phyloP scores from a whole-genome alignment of 1,139 yeast species.

The Chernovozyma sophiae-reginae region DNA sequence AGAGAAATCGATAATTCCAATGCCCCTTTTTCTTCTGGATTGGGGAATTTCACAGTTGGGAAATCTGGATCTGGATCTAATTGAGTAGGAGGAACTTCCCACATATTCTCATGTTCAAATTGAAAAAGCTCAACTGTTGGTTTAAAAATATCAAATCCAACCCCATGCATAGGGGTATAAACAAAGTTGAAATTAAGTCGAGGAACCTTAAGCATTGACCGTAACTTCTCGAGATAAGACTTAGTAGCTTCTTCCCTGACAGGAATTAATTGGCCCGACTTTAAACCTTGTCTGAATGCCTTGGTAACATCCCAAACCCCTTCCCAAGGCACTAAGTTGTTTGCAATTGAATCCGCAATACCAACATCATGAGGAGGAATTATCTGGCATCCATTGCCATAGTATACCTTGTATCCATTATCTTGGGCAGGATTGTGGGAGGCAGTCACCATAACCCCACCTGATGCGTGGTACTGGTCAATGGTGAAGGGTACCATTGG shows the following conservation, averaged over 20 bases:
- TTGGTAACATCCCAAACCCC: slow-evolving; percentile 46
- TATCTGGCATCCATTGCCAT: slow-evolving; percentile 91
- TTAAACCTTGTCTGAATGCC: slow-evolving; percentile 25
- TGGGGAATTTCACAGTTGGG: slow-evolving; percentile 84
- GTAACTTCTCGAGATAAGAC: slow-evolving; percentile 32
- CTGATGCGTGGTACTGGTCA: slow-evolving; percentile 57
- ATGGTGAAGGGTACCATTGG: slow-evolving; percentile 91
- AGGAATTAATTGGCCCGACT: slow-evolving; percentile 17
- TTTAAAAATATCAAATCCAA: slow-evolving; percentile 56
- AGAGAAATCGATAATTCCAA: slow-evolving; percentile 60
- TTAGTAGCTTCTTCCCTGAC: slow-evolving; percentile 30
- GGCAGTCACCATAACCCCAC: slow-evolving; percentile 95
- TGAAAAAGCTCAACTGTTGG: slow-evolving; percentile 2
- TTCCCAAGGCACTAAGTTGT: slow-evolving; percentile 60
- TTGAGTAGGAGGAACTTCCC: not conserved
- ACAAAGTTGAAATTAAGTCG: slow-evolving; percentile 46
- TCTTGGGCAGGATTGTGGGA: slow-evolving; percentile 93
- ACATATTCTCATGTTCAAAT: slow-evolving; percentile 17
- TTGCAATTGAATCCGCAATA: slow-evolving; percentile 61
- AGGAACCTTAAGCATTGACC: slow-evolving; percentile 18
- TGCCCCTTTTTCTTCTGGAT: slow-evolving; percentile 95
- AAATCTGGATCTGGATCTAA: slow-evolving; percentile 82
- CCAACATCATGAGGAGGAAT: slow-evolving; percentile 84
- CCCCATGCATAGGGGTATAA: slow-evolving; percentile 96
- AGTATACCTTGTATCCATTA: slow-evolving; percentile 93